Evolutionary conservation across 1,284 basidiomycete species (phyloP).

Genomic region (Cryptococcus hybrid): DNA sequence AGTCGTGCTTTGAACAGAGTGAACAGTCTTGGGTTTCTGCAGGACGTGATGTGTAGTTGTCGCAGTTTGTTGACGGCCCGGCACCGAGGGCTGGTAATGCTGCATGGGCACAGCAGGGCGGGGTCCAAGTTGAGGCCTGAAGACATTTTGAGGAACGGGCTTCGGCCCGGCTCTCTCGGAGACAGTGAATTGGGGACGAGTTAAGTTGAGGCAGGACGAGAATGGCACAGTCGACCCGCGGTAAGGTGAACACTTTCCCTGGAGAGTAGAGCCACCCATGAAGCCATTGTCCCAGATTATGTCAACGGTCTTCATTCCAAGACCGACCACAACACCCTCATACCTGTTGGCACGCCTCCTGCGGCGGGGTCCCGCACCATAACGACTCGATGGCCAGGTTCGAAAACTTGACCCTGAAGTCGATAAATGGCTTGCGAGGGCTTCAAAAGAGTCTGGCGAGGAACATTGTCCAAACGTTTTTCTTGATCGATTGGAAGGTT

Average conservation of each 20-base stretch:
- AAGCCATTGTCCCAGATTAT: slow-evolving; percentile 97
- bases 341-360: slow-evolving; percentile 86
- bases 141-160: slow-evolving; percentile 49
- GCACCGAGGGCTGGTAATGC: slow-evolving; percentile 61
- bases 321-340: slow-evolving; percentile 92
- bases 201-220: slow-evolving; percentile 80
- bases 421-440: slow-evolving; percentile 87
- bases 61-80: slow-evolving; percentile 3
- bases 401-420: slow-evolving; percentile 85
- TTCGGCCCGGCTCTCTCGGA: slow-evolving; percentile 56
- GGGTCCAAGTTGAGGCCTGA: slow-evolving; percentile 67
- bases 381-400: slow-evolving; percentile 89
- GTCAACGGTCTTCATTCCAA: slow-evolving; percentile 84
- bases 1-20: too few species aligned
- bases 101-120: slow-evolving; percentile 61
- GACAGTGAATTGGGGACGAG: slow-evolving; percentile 73
- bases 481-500: slow-evolving; percentile 71
- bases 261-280: slow-evolving; percentile 85
- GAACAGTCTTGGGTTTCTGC: too few species aligned
- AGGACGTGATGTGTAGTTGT: too few species aligned
- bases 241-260: slow-evolving; percentile 88
- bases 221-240: slow-evolving; percentile 82
- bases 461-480: slow-evolving; percentile 88
- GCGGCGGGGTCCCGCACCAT: slow-evolving; percentile 84
- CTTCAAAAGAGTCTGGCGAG: slow-evolving; percentile 91